Evolutionary conservation across 164 flowering plant species (phyloP), one percentile per base, ranked within the genome.

Genomic region (Paratinospora sagittata): DNA sequence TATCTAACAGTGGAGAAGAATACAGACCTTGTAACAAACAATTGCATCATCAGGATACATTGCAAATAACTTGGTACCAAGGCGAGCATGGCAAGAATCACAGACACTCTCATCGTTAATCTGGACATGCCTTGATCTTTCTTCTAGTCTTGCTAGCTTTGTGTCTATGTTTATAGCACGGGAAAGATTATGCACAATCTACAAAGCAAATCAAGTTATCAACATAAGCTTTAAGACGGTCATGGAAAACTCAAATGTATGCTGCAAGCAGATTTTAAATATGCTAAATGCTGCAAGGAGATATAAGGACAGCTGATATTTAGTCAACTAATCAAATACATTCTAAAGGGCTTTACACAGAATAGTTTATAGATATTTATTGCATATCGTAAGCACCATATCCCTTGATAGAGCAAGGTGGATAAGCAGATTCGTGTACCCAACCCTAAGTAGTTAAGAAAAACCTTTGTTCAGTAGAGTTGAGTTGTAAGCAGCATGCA

Each of bases 51-150:
- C 97, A 4, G 99, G 99, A 70, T 91, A 95, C 97, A 95, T 92
- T 39, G 99, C 97, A 84, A 95, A 95, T 19, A 95, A 86, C 80
- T 95, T 95, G 41, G 99, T 95, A 62, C 99, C 97, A 70, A 95
- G 94, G 30, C 96, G 94, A 23, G 97, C 89, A 75, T 89, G 94
- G 79, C 99, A 95, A 79, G 98, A 95, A 82, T 92, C 97, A 75
- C 99, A 95, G 8, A 86, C 79, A 79, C 97, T 95, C 82, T 92
- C 99, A 70, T 92, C 97, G 76, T 92, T 92, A 66, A 95, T 92
- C 83, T 89, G 97, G 43, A 89, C 93, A 74, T 85, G 83, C 55
- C 99, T 84, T 65, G 97, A 84, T 82, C 98, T 89, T 79, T 95
- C 99, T 80, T 91, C 99, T 76, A 88, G 76, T 82, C 96, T 88